phyloP scores from a whole-genome alignment of 2,329 filamentous ascomycete genomes.

The Colletotrichum incanum region DNA sequence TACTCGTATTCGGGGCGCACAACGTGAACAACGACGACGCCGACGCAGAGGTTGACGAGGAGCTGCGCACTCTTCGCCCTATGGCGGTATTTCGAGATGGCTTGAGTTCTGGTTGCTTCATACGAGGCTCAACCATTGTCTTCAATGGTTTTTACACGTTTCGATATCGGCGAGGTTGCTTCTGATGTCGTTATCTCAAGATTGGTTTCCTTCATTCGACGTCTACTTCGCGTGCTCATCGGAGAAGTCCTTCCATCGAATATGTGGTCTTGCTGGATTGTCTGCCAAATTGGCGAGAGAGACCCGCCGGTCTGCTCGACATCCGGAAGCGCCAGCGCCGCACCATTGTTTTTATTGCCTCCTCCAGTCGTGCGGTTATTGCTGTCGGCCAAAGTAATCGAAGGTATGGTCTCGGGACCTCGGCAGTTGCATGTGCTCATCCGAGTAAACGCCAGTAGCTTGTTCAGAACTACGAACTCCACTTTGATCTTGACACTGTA shows the following conservation, averaged over 20 bases:
- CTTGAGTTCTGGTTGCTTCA: background rate
- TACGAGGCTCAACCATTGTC: background rate
- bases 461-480: conserved; percentile 55
- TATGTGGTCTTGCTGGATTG: conserved; percentile 3
- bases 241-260: conserved; percentile 1
- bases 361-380: conserved; percentile 8
- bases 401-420: conserved; percentile 22
- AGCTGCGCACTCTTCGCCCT: too few relatives aligned
- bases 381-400: conserved; percentile 16
- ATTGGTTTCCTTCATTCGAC: background rate
- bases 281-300: conserved; percentile 7
- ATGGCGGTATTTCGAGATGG: background rate
- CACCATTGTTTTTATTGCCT: background rate
- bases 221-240: background rate
- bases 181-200: background rate
- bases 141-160: background rate
- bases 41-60: background rate
- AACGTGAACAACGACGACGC: background rate
- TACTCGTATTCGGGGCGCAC: background rate
- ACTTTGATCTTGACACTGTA: conserved; percentile 57
- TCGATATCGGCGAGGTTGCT: background rate
- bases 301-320: conserved; percentile 36
- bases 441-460: conserved; percentile 44
- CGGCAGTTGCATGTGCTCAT: conserved; percentile 40
- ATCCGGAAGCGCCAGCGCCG: background rate